A percentile compares a stretch with the other conserved stretches of the same genome.
These are phyloP conservation scores for Manihot esculenta DNA, from an alignment of 441 rosid species.

Conservation along the genomic window DNA sequence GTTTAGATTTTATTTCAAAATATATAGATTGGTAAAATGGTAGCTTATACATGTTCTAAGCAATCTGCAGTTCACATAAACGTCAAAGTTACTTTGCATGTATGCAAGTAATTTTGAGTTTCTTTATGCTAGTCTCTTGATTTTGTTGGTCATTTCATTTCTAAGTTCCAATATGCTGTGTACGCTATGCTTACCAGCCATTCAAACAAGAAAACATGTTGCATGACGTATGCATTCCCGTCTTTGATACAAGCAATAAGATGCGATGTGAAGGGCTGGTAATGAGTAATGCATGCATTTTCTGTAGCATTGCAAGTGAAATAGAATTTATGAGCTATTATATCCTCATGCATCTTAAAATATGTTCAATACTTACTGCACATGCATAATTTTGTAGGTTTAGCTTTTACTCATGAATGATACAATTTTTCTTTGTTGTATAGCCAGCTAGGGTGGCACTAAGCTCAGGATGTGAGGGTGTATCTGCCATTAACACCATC, in stretches of 20 bases:
- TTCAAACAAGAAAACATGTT: not conserved
- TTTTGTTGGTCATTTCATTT: constrained; percentile 6
- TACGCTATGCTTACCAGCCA: not conserved
- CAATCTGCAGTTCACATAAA: not conserved
- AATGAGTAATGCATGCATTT: not conserved
- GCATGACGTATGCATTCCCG: not conserved
- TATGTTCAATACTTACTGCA: not conserved
- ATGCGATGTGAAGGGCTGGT: not conserved
- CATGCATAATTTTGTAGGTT: not conserved
- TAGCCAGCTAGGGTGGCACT: constrained; percentile 91
- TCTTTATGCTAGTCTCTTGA: not conserved
- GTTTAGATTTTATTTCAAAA: constrained; percentile 1
- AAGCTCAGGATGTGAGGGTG: constrained; percentile 75
- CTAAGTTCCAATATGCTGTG: not conserved
- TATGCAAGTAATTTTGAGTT: not conserved
- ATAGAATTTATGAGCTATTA: not conserved
- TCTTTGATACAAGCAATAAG: not conserved
- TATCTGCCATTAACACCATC: constrained; percentile 89
- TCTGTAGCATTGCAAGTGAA: not conserved
- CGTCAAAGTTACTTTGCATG: not conserved
- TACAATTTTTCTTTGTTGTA: constrained; percentile 18
- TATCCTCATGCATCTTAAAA: not conserved
- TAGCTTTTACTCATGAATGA: constrained; percentile 16
- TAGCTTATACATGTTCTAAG: not conserved
- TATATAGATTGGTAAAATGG: not conserved